Evolutionary conservation across 768 basidiomycete species (phyloP), one percentile per base, ranked within the genome.

Genomic region (Collybia sordida): DNA sequence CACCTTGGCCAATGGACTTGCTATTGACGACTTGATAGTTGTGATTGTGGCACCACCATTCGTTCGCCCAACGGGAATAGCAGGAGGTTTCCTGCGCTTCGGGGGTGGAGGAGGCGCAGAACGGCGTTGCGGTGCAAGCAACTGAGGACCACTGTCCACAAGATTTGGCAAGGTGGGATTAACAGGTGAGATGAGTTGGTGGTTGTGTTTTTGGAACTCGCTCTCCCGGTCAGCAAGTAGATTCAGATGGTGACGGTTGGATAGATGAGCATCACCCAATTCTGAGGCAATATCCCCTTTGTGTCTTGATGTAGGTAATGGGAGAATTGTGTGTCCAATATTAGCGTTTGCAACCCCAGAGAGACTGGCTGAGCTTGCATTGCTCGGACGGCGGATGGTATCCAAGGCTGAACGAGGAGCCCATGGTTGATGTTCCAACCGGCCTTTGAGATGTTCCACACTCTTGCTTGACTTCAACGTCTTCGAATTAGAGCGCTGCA

Each of bases 11-110:
- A 70, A 55, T 6, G 66, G 65, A 48, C 67, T 68, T 15, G 65
- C 62, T 45, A 65, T 69, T 6, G 78, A 78, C 3, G 76, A 74
- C 55, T 71, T 67, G 35, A 88, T 86, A 1, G 83, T 72, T 6
- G 82, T 82, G 27, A 88, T 82, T 28, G 79, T 80, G 18, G 74
- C 77, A 7, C 81, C 83, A 12, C 76, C 59, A 47, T 76, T 72
- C 0, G 75, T 76, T 42, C 63, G 71, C 24, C 70, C 72, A 1
- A 76, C 67, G 8, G 89, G 86, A 39, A 85, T 73, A 14, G 88
- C 84, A 27, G 89, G 88, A 1, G 88, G 82, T 57, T 86, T 87
- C 59, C 88, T 70, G 39, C 88, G 74, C 59, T 82, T 82, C 3
- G 77, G 77, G 17, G 86, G 85, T 8, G 83, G 78, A n/a, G 88